A percentile compares a stretch with the other conserved stretches of the same genome.
These are phyloP conservation scores for Acacia concinna DNA, from an alignment of 331 rosid genomes.

Conservation along the genomic window DNA sequence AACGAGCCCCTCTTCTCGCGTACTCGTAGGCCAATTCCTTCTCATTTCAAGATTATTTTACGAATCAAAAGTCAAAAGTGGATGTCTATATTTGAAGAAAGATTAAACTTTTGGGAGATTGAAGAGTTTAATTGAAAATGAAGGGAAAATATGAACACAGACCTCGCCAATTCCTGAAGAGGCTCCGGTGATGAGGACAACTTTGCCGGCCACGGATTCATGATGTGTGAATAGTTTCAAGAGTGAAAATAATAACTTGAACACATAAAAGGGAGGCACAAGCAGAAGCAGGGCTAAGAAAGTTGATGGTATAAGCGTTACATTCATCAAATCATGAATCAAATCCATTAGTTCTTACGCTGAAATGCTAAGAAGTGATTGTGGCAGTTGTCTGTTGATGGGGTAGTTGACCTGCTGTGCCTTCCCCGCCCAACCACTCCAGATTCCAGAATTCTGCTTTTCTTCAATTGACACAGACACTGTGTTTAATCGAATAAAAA, in stretches of 20 bases:
- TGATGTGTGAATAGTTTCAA: background rate
- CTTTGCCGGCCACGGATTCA: constrained; percentile 36
- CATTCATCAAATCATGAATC: constrained; percentile 31
- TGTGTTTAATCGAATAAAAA: background rate
- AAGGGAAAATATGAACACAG: background rate
- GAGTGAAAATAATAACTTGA: constrained; percentile 16
- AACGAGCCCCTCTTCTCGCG: constrained; percentile 47
- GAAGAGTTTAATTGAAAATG: background rate
- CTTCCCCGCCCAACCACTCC: background rate
- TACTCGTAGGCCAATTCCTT: constrained; percentile 54
- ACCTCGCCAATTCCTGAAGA: constrained; percentile 51
- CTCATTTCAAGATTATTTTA: background rate
- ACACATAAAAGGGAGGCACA: constrained; percentile 28
- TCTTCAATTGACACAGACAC: background rate
- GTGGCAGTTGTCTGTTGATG: background rate
- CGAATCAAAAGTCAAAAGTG: background rate
- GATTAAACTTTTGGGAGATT: background rate
- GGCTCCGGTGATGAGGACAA: constrained; percentile 46
- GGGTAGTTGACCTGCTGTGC: background rate
- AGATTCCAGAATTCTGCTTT: background rate
- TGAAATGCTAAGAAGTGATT: background rate
- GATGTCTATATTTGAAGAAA: background rate
- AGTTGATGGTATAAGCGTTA: constrained; percentile 19
- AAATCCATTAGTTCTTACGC: constrained; percentile 22
- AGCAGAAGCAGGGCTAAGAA: constrained; percentile 21